Evolutionary conservation across 2,329 filamentous ascomycete species (phyloP), one percentile per base, ranked within the genome.

Genomic region (Grosmannia serpens): DNA sequence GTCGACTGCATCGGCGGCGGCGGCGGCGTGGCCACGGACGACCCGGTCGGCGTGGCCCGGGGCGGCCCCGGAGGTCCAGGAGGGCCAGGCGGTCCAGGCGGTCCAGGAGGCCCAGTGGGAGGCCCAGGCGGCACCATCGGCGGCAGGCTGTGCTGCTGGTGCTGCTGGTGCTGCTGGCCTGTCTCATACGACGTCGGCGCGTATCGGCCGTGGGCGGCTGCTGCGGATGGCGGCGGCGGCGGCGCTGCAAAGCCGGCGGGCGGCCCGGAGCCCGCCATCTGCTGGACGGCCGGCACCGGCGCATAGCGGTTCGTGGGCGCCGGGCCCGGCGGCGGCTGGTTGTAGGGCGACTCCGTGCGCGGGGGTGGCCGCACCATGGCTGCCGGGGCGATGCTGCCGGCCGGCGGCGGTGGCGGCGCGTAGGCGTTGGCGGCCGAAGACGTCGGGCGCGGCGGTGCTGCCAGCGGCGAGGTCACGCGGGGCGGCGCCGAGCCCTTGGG

Each of bases 311-410:
- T 89, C 11, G 84, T 80, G 7, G 86, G 82, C n/a, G 88, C 85
- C 6, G 83, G 76, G 22, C 77, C 80, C 33, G 85, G 75, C 8
- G 89, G 88, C 57, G 91, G 88, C 44, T 87, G 83, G 66, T 91
- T 90, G 71, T 96, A 96, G 7, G 91, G 91, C 29, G 91, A 96
- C 5, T 87, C 80, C 31, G 87, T 90, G 63, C 90, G 85, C 26
- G 85, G 81, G 56, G 89, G 80, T 24, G 83, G 80, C 49, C 84
- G 81, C 56, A 71, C 65, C 60, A 67, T 62, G 2, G 73, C 68
- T 49, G 72, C 65, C 53, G 67, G 66, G 31, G 70, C 52, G 20
- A 67, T 64, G 54, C 65, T 53, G 29, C 69, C 61, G 47, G 66
- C 62, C 1, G 61, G 66, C 13, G 78, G 73, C 8, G 78, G 74